Evolutionary conservation across 2,329 filamentous ascomycete genomes (phyloP).

Genomic region (Lecanicillium sp.): DNA sequence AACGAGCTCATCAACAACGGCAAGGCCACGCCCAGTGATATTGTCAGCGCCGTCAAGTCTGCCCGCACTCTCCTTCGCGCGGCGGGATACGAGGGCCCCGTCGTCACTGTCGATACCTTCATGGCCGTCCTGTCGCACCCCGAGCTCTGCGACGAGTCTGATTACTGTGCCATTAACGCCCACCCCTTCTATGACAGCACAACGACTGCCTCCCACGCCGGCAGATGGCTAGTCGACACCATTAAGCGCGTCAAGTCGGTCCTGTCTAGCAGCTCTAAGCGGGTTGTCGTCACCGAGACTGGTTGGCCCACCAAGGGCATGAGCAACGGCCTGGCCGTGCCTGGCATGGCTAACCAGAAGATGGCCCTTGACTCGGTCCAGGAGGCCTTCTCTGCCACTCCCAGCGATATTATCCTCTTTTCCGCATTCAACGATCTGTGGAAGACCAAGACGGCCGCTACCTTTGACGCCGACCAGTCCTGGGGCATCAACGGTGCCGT

Average conservation of each 20-base stretch:
- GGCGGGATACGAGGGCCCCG: conserved; percentile 63
- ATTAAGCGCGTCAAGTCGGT: conserved; percentile 38
- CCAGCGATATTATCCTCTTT: conserved; percentile 60
- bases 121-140: conserved; percentile 60
- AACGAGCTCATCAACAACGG: conserved; percentile 74
- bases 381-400: conserved; percentile 45
- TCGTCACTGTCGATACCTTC: conserved; percentile 78
- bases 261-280: conserved; percentile 42
- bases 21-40: conserved; percentile 42
- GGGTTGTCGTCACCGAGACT: conserved; percentile 70
- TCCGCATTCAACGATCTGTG: conserved; percentile 74
- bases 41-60: conserved; percentile 51
- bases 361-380: conserved; percentile 61
- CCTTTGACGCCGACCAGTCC: conserved; percentile 67
- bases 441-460: conserved; percentile 59
- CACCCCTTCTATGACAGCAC: conserved; percentile 77
- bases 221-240: conserved; percentile 58
- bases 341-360: conserved; percentile 59
- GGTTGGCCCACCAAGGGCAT: conserved; percentile 73
- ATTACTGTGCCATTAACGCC: conserved; percentile 75
- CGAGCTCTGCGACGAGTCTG: conserved; percentile 63
- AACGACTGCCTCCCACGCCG: conserved; percentile 54
- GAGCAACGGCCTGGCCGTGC: conserved; percentile 62
- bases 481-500: conserved; percentile 58
- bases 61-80: conserved; percentile 52